Evolutionary conservation across 2,329 filamentous ascomycete genomes (phyloP), one percentile per base, ranked within the genome.

Genomic region (Trichoderma arundinaceum): DNA sequence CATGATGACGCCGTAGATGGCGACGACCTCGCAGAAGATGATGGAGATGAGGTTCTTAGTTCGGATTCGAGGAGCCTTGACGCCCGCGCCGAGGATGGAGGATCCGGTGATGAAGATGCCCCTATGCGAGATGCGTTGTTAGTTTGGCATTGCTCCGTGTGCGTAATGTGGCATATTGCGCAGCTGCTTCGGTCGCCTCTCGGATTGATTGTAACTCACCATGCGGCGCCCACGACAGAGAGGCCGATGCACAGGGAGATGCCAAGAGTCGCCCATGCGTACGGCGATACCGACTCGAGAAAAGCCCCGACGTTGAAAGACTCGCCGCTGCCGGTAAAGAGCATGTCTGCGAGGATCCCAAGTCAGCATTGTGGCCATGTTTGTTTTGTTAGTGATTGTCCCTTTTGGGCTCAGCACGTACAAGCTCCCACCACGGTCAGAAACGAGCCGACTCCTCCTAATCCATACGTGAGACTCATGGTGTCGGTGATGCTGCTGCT

Each of bases 1-100:
- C 93, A 99, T 99, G 82, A 99, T 99, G 80, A 99, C 94, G 74
- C 96, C 96, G 85, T 99, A 99, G 79, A 99, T 99, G 80, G 95
- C 95, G 75, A 99, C 95, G 76, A 99, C 95, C 82, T 99, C 95
- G 84, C 95, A 99, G 83, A 99, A 99, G 82, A 99, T 98, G 80
- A 99, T 99, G 74, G 94, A 98, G 78, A 99, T 98, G 76, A 99
- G 81, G 84, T 99, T 99, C 89, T 99, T 99, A 69, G 95, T 99
- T 78, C 95, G 92, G 81, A 99, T 99, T 74, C 95, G 91, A 43
- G 96, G 96, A 52, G 95, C 94, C 80, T 92, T 94, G 76, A 99
- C 95, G 83, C 95, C 95, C 73, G 92, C 95, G 75, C 96, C 96
- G 71, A 99, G 87, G 77, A 99, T 99, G 66, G 95, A 97, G 66